Percentiles rank a stretch among this genome's conserved stretches.
These are phyloP conservation scores for Juncus inflexus DNA, from an alignment of 176 grass and related monocot species.

Conservation along the genomic window DNA sequence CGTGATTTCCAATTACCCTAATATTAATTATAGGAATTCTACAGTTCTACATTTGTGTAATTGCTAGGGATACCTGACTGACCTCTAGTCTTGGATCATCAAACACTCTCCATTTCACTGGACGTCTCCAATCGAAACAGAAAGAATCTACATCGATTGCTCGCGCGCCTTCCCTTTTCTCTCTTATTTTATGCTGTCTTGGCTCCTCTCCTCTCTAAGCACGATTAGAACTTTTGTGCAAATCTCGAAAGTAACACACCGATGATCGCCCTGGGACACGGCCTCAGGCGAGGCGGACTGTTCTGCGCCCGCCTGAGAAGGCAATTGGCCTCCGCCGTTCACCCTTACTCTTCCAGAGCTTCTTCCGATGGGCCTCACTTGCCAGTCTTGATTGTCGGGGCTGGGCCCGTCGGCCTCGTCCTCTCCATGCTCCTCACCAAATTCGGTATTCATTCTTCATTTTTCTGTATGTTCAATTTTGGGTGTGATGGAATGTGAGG, in stretches of 20 bases:
- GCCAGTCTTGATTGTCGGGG: constrained; percentile 83
- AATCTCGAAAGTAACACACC: background rate
- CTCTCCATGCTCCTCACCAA: constrained; percentile 89
- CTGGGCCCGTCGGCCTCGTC: constrained; percentile 82
- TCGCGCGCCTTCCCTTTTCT: constrained; percentile 1
- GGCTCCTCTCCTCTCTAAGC: constrained; percentile 12
- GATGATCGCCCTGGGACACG: background rate
- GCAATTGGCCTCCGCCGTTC: background rate
- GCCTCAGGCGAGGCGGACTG: background rate
- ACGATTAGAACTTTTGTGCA: background rate
- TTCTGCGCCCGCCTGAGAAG: background rate
- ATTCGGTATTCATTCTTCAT: constrained; percentile 40
- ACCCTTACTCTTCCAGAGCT: constrained; percentile 13
- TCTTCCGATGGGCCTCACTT: constrained; percentile 39
- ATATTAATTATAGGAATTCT: too few relatives aligned
- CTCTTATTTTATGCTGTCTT: background rate
- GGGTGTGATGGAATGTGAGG: too few relatives aligned
- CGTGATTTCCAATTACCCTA: too few relatives aligned
- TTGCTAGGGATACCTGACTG: too few relatives aligned
- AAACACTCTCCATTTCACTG: too few relatives aligned
- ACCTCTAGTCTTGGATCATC: too few relatives aligned
- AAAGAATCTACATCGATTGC: background rate
- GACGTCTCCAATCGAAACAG: too few relatives aligned
- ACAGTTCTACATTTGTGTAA: too few relatives aligned
- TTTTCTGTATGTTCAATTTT: background rate